phyloP scores from a whole-genome alignment of 2,329 filamentous ascomycete species.

The Dryadomyces quercus-mongolicae region DNA sequence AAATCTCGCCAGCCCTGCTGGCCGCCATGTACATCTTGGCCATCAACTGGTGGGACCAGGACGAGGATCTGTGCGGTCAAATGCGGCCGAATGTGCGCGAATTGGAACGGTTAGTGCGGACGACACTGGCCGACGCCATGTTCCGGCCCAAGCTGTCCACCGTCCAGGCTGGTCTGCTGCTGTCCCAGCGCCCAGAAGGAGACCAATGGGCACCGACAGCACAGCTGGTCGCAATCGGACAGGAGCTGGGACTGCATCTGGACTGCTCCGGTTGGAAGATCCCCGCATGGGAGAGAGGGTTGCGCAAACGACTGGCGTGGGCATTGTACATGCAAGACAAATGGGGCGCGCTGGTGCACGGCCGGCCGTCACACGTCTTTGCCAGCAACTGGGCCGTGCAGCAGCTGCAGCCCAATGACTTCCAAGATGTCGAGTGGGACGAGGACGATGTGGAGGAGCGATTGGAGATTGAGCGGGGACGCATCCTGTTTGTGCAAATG shows the following conservation, averaged over 20 bases:
- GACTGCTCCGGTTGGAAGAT: constrained; percentile 52
- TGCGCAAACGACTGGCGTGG: constrained; percentile 51
- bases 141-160: constrained; percentile 42
- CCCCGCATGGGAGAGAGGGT: constrained; percentile 48
- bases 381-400: constrained; percentile 65
- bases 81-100: constrained; percentile 26
- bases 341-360: constrained; percentile 78
- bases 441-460: constrained; percentile 50
- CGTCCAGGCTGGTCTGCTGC: constrained; percentile 39
- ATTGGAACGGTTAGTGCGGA: constrained; percentile 22
- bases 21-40: constrained; percentile 52
- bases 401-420: constrained; percentile 52
- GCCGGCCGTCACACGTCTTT: constrained; percentile 67
- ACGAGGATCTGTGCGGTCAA: constrained; percentile 35
- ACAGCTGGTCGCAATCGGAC: constrained; percentile 43
- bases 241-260: constrained; percentile 46
- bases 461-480: constrained; percentile 53
- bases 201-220: constrained; percentile 37
- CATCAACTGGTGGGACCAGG: constrained; percentile 48
- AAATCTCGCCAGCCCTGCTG: constrained; percentile 46
- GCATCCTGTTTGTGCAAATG: constrained; percentile 63
- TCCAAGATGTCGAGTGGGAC: constrained; percentile 59
- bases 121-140: constrained; percentile 34
- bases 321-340: constrained; percentile 53
- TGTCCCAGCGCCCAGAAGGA: constrained; percentile 35